A percentile compares a stretch with the other conserved stretches of the same genome.
Conservation (phyloP, 2,329 filamentous ascomycete species). For the Epichloe coenophiala region DNA sequence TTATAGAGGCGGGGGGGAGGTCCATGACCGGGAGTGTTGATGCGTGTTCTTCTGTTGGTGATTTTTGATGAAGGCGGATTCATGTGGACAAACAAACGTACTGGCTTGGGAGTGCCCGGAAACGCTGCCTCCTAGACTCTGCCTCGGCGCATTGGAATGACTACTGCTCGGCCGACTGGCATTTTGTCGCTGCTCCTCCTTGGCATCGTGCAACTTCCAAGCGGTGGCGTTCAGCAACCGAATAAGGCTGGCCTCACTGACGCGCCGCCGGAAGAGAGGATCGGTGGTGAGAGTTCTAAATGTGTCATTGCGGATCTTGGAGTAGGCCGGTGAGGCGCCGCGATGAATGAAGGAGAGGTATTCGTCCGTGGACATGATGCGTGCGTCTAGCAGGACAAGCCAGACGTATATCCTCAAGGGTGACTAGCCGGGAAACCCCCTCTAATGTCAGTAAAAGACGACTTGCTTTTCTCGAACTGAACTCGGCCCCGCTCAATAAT, state of each 20-base stretch:
- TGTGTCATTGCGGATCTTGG: conserved; percentile 96
- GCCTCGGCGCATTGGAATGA: conserved; percentile 19
- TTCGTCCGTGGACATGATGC: conserved; percentile 69
- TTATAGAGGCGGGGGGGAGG: background rate
- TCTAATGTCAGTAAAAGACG: background rate
- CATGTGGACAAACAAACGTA: conserved; percentile 18
- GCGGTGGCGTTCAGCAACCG: conserved; percentile 88
- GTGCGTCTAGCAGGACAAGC: conserved; percentile 83
- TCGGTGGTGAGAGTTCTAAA: conserved; percentile 95
- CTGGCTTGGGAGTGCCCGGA: conserved; percentile 26
- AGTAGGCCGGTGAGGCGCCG: conserved; percentile 84
- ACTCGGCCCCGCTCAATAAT: background rate
- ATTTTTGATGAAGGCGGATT: background rate
- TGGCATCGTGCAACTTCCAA: conserved; percentile 79
- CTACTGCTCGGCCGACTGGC: conserved; percentile 24
- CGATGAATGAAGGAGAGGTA: conserved; percentile 87
- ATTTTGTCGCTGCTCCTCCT: conserved; percentile 31
- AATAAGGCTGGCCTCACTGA: conserved; percentile 90
- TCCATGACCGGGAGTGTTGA: background rate
- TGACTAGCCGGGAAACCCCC: conserved; percentile 43
- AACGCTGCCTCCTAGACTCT: conserved; percentile 19
- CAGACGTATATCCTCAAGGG: conserved; percentile 89
- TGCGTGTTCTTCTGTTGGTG: too few relatives aligned
- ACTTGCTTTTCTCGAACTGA: background rate
- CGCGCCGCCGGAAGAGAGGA: conserved; percentile 87